Conservation (phyloP, 345 rosid species). For the Rhizophora apiculata region DNA sequence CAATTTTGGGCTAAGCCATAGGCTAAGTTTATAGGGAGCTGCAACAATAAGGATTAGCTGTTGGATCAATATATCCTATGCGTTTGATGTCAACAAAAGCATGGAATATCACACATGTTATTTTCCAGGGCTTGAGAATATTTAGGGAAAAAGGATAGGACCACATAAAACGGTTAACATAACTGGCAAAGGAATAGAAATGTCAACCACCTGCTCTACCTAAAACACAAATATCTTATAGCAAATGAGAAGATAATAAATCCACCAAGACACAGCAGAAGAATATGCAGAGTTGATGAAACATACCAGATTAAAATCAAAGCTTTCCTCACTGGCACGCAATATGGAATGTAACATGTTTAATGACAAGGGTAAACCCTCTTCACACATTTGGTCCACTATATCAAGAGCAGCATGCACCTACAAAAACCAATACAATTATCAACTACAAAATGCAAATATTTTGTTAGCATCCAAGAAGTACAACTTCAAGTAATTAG, state of each 20-base stretch:
- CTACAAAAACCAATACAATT: slow-evolving; percentile 33
- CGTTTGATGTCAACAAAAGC: no score
- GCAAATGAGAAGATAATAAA: not conserved
- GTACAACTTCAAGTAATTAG: not conserved
- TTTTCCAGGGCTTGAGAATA: not conserved
- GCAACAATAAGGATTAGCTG: not conserved
- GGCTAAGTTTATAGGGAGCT: not conserved
- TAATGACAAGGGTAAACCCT: slow-evolving; percentile 45
- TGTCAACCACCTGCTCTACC: not conserved
- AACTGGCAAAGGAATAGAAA: not conserved
- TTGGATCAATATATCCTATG: not conserved
- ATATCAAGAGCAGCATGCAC: slow-evolving; percentile 73
- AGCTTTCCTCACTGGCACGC: slow-evolving; percentile 50
- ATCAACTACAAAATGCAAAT: not conserved
- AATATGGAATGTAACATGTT: slow-evolving; percentile 46
- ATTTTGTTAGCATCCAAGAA: not conserved
- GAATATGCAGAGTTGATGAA: not conserved
- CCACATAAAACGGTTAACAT: not conserved
- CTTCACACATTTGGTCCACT: slow-evolving; percentile 57
- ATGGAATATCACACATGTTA: no score
- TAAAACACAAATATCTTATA: not conserved
- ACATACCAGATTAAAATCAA: slow-evolving; percentile 67
- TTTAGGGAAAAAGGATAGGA: not conserved
- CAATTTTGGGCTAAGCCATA: not conserved
- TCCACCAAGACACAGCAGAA: not conserved